Base-by-base conservation (phyloP, 805 yeast genomes). In the Nakazawaea peltata region DNA sequence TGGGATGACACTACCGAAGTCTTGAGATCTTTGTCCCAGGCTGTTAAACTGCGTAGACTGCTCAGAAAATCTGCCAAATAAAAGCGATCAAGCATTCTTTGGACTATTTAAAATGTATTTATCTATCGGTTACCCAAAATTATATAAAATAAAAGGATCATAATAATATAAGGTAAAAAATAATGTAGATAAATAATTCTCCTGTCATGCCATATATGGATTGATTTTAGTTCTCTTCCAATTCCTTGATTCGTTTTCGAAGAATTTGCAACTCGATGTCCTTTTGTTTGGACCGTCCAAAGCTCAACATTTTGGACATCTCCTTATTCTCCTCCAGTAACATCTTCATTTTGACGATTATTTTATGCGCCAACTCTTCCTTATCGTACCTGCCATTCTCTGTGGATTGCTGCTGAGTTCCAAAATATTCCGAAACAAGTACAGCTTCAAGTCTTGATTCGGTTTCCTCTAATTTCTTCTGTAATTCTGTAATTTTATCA, bases 1-100 rank as follows among this genome's bases (percentile, higher is more conserved):
- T 85, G 95, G 86, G 92, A 82, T 36, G 67, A 76, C 32, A 90
- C 98, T 13, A 90, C 69, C 32, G 61, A 57, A 18, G 90, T 86
- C 37, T 68, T 90, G 48, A 70, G 67, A 34, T 64, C 67, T 34
- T 73, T 90, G 49, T 79, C 97, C 18, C 71, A 71, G 23, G 94
- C 95, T 41, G 92, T 90, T 21, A 73, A 74, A 57, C 65, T 67
- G 32, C 81, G 97, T 69, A 80, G 97, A 69, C 49, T 48, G n/a
- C n/a, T n/a, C n/a, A n/a, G n/a, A n/a, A n/a, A n/a, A 7, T 30
- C 39, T 50, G 44, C 44, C 43, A 30, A 30, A 34, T 13, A 17
- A 22, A 28, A 16, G 28, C n/a, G n/a, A n/a, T n/a, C n/a, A n/a
- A n/a, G n/a, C n/a, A n/a, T n/a, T n/a, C n/a, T n/a, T n/a, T n/a